Evolutionary conservation across 495 filamentous ascomycete species (phyloP).

Genomic region (Penicillium cosmopolitanum): DNA sequence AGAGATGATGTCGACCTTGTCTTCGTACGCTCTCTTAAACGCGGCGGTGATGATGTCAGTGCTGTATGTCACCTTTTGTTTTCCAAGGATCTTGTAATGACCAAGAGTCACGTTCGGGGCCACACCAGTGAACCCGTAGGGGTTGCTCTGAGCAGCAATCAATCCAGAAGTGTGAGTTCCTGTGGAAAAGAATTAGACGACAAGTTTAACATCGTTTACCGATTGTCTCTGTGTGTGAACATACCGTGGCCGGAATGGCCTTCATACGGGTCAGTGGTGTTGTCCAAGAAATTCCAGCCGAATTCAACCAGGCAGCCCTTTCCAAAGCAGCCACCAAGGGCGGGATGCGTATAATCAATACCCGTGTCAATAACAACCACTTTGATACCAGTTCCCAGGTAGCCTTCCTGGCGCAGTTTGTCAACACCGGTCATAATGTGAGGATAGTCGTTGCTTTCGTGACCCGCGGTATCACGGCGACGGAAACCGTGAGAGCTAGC

Average conservation of each 20-base stretch:
- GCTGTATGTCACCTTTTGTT: background rate
- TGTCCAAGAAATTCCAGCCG: constrained; percentile 39
- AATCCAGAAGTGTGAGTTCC: constrained; percentile 43
- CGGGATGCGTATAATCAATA: constrained; percentile 61
- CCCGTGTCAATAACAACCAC: constrained; percentile 44
- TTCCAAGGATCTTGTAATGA: constrained; percentile 48
- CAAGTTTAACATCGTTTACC: background rate
- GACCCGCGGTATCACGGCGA: constrained; percentile 3
- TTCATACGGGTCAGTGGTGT: constrained; percentile 16
- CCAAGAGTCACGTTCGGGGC: constrained; percentile 58
- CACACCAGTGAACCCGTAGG: constrained; percentile 56
- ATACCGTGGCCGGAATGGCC: constrained; percentile 10
- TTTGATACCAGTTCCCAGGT: constrained; percentile 16
- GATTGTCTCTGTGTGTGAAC: background rate
- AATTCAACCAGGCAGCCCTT: constrained; percentile 53
- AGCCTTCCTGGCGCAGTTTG: constrained; percentile 25
- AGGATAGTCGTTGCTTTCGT: constrained; percentile 17
- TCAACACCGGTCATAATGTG: constrained; percentile 30
- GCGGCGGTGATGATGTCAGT: constrained; percentile 28
- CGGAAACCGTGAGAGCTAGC: constrained; percentile 8
- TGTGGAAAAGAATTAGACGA: constrained; percentile 30
- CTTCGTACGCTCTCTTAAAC: constrained; percentile 60
- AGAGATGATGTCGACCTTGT: constrained; percentile 61
- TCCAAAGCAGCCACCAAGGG: constrained; percentile 61
- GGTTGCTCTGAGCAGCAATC: constrained; percentile 54